Evolutionary conservation across 2,329 filamentous ascomycete species (phyloP).

Genomic region (Colletotrichum navitas): DNA sequence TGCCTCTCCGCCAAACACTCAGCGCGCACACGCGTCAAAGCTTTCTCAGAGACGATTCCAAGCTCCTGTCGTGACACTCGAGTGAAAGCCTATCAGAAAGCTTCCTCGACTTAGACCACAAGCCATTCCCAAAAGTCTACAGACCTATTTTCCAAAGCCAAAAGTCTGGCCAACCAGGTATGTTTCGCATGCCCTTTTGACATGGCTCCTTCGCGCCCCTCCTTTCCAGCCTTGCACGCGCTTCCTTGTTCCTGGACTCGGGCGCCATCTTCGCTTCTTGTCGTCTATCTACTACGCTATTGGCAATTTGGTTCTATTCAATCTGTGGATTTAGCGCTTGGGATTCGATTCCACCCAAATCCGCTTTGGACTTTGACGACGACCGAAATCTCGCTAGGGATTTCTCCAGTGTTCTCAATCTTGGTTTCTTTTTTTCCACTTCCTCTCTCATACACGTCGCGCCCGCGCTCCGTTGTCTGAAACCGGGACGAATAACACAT

Average conservation of each 20-base stretch:
- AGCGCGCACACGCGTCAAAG: conserved; percentile 35
- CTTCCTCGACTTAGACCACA: conserved; percentile 39
- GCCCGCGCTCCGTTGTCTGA: conserved; percentile 20
- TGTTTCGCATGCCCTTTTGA: conserved; percentile 38
- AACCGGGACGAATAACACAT: conserved; percentile 35
- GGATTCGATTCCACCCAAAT: background rate
- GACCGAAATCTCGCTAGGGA: background rate
- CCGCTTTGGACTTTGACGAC: background rate
- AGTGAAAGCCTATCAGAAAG: conserved; percentile 42
- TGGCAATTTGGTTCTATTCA: conserved; percentile 1
- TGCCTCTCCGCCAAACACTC: conserved; percentile 26
- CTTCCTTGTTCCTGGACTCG: conserved; percentile 31
- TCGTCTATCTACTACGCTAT: conserved; percentile 10
- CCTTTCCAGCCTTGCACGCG: conserved; percentile 38
- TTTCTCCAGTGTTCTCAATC: background rate
- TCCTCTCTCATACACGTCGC: conserved; percentile 9
- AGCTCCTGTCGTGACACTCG: conserved; percentile 41
- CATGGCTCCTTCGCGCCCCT: conserved; percentile 39
- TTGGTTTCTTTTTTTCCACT: background rate
- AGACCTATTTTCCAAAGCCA: conserved; percentile 19
- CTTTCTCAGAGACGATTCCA: conserved; percentile 37
- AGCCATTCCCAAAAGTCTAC: conserved; percentile 19
- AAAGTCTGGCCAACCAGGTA: conserved; percentile 40
- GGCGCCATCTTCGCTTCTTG: conserved; percentile 24
- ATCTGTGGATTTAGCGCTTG: conserved; percentile 1